Base-by-base conservation (phyloP, 495 filamentous ascomycete genomes). In the Aspergillus nanangensis region DNA sequence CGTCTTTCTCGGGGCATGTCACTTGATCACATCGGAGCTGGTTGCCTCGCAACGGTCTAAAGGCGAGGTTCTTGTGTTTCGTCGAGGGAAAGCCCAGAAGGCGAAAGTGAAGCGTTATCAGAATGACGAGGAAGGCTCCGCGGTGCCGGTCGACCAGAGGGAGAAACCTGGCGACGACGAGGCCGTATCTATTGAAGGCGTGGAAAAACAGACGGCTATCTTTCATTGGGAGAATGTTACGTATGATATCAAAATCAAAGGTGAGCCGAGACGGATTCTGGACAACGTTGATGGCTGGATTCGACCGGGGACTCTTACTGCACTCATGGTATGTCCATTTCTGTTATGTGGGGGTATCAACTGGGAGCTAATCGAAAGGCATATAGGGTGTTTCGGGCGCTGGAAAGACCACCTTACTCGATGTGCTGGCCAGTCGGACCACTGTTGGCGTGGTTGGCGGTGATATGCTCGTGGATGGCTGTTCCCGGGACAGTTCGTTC, bases 161-260 rank as follows among this genome's bases (percentile, higher is more conserved):
- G 27, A 31, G 27, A 7, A 31, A 31, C 27, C 27, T n/a, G n/a
- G n/a, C 8, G 13, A 31, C 27, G 27, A 7, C 7, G 27, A 13
- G 13, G 8, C 7, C 11, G 15, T 24, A 24, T n/a, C 3, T n/a
- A 21, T 24, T 5, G 38, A 80, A 52, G 78, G 82, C 3, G 38
- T 44, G 5, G 47, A 58, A 36, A 32, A 67, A 5, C 61, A 65
- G 39, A 57, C 51, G 1, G 79, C 81, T 38, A 78, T 89, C 34
- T 77, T 88, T 47, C 86, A 85, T 8, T 87, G 81, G 82, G 74
- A 85, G 57, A 68, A 81, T 49, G 71, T 91, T 7, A 78, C 74
- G 51, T 89, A 87, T 48, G 74, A 73, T 9, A 79, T 86, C 29
- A 76, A 74, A 4, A 71, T 70, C 52, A 67, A 79, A 25, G 68